These are phyloP conservation scores for Rutstroemia sp. DNA, from an alignment of 2,329 filamentous ascomycete genomes.

Conservation along the genomic window DNA sequence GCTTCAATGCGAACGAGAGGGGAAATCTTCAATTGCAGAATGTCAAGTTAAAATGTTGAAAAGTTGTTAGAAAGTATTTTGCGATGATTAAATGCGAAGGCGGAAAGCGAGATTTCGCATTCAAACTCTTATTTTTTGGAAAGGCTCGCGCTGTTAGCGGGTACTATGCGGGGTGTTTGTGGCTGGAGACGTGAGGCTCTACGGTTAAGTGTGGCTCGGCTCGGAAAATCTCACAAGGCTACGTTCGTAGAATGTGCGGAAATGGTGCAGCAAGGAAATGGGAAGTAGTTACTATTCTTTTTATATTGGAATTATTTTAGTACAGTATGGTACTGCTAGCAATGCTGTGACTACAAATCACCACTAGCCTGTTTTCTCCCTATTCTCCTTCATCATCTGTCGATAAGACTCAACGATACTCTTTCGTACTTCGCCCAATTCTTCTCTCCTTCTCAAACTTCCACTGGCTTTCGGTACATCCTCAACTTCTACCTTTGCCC, in stretches of 20 bases:
- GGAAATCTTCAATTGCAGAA: not conserved
- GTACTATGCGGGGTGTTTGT: not conserved
- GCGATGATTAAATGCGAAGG: not conserved
- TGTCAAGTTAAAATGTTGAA: not conserved
- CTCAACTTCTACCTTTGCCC: slow-evolving; percentile 58
- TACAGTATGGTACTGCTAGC: not conserved
- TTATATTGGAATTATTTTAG: not conserved
- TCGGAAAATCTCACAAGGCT: not conserved
- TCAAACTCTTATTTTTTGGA: not conserved
- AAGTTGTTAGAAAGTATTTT: not conserved
- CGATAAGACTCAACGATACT: slow-evolving; percentile 70
- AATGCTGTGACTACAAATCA: not conserved
- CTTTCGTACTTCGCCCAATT: slow-evolving; percentile 60
- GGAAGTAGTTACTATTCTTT: not conserved
- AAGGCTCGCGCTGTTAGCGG: not conserved
- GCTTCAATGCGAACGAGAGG: not conserved
- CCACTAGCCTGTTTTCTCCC: not conserved
- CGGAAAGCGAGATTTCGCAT: not conserved
- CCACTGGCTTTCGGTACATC: slow-evolving; percentile 63
- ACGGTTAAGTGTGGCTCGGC: not conserved
- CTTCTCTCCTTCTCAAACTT: slow-evolving; percentile 65
- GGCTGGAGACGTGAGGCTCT: not conserved
- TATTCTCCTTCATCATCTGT: slow-evolving; percentile 54
- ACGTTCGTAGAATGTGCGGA: not conserved
- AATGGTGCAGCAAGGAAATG: not conserved